Evolutionary conservation across 805 yeast genomes (phyloP).

Genomic region (Clavispora fructus): DNA sequence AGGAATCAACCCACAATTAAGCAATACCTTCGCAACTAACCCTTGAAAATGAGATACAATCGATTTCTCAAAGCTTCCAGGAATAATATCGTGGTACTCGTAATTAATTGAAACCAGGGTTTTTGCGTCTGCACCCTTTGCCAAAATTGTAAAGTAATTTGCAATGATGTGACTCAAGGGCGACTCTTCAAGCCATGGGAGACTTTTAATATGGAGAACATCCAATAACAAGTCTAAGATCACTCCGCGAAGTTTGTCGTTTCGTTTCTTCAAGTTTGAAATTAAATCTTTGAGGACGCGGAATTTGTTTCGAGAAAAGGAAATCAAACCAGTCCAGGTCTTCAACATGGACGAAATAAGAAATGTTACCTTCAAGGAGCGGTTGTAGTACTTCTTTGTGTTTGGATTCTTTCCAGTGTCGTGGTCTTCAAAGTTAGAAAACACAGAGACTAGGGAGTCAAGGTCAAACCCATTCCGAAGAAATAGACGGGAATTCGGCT

Average conservation of each 20-base stretch:
- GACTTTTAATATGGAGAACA: conserved; percentile 52
- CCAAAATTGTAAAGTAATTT: conserved; percentile 11
- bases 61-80: conserved; percentile 37
- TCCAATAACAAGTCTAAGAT: conserved; percentile 70
- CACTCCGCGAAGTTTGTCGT: conserved; percentile 51
- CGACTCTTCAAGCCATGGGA: conserved; percentile 44
- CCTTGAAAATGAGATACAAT: conserved; percentile 64
- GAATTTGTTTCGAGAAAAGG: conserved; percentile 54
- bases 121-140: not conserved
- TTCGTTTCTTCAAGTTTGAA: conserved; percentile 55
- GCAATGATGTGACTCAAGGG: conserved; percentile 9
- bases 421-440: conserved; percentile 51
- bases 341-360: conserved; percentile 59
- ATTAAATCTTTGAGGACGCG: conserved; percentile 54
- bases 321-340: conserved; percentile 70
- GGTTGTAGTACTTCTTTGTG: conserved; percentile 16
- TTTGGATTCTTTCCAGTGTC: conserved; percentile 7
- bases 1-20: conserved; percentile 49
- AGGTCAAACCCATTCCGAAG: conserved; percentile 61
- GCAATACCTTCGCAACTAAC: conserved; percentile 48
- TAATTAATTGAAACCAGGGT: conserved; percentile 3
- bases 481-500: conserved; percentile 46
- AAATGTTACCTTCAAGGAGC: conserved; percentile 55
- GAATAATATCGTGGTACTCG: conserved; percentile 9
- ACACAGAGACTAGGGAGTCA: conserved; percentile 58